A percentile compares a stretch with the other conserved stretches of the same genome.
Evolutionary conservation across 2,329 filamentous ascomycete species (phyloP).

Genomic region (Beauveria rudraprayagi): DNA sequence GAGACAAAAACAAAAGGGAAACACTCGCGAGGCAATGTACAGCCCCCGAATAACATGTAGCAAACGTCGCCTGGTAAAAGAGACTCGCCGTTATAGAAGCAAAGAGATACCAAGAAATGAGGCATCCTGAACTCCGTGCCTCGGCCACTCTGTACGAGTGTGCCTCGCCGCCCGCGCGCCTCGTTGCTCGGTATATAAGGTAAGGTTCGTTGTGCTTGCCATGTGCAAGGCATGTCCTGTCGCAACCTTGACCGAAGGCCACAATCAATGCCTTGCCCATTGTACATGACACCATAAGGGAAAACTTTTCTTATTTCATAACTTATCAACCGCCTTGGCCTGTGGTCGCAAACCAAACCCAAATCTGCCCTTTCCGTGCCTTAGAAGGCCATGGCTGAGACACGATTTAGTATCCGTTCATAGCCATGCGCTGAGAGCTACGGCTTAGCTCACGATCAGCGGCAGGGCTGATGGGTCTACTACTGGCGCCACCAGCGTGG

Average conservation of each 20-base stretch:
- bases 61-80: not conserved
- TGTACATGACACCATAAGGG: conserved; percentile 6
- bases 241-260: not conserved
- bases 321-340: conserved; percentile 5
- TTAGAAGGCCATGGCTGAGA: not conserved
- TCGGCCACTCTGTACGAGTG: not conserved
- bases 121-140: not conserved
- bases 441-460: conserved; percentile 94
- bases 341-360: not conserved
- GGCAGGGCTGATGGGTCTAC: conserved; percentile 84
- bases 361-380: not conserved
- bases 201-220: not conserved
- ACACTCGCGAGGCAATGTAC: conserved; percentile 4
- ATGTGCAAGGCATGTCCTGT: conserved; percentile 1
- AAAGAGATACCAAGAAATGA: conserved; percentile 3
- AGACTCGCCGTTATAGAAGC: not conserved
- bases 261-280: not conserved
- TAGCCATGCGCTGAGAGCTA: conserved; percentile 92
- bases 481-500: conserved; percentile 61
- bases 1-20: conserved; percentile 8
- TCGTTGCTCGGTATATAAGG: conserved; percentile 1
- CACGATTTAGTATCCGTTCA: conserved; percentile 87
- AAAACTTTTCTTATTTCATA: conserved; percentile 10
- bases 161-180: not conserved
- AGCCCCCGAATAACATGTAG: conserved; percentile 3